These are phyloP conservation scores for Lumnitzera littorea DNA, from an alignment of 345 rosid species.

Conservation along the genomic window DNA sequence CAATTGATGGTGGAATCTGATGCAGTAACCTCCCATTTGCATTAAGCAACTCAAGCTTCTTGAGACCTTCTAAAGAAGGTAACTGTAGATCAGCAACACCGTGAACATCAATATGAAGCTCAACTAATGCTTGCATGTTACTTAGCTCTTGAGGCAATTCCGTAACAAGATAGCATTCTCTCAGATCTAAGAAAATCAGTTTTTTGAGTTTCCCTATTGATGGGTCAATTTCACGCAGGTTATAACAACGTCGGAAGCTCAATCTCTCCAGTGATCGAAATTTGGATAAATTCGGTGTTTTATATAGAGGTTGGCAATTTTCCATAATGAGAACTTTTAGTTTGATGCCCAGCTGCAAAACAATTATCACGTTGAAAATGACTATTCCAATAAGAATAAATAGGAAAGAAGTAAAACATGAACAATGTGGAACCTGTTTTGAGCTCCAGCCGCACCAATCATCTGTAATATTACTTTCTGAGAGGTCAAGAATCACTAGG, in stretches of 20 bases:
- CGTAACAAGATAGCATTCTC: fast-evolving
- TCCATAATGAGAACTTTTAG: not conserved
- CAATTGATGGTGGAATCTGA: not conserved
- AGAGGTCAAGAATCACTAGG: slow-evolving; percentile 4
- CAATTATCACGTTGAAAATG: no score
- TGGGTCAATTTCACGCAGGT: not conserved
- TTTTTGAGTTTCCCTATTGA: not conserved
- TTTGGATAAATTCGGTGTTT: not conserved
- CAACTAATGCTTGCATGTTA: not conserved
- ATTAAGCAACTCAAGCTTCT: not conserved
- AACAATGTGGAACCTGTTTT: not conserved
- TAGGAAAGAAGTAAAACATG: no score
- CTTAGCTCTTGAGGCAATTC: not conserved
- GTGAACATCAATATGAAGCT: slow-evolving; percentile 1
- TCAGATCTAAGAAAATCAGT: not conserved
- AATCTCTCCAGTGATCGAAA: slow-evolving; percentile 1
- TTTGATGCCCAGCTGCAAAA: not conserved
- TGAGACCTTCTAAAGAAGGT: no score
- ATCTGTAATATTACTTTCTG: not conserved
- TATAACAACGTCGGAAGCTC: not conserved
- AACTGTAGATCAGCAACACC: not conserved
- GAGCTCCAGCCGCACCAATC: slow-evolving; percentile 3
- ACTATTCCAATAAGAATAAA: fast-evolving
- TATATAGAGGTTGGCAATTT: not conserved
- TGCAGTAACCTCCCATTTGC: not conserved